Evolutionary conservation across 2,329 filamentous ascomycete species (phyloP), one percentile per base, ranked within the genome.

Genomic region (Arachnopeziza araneosa): DNA sequence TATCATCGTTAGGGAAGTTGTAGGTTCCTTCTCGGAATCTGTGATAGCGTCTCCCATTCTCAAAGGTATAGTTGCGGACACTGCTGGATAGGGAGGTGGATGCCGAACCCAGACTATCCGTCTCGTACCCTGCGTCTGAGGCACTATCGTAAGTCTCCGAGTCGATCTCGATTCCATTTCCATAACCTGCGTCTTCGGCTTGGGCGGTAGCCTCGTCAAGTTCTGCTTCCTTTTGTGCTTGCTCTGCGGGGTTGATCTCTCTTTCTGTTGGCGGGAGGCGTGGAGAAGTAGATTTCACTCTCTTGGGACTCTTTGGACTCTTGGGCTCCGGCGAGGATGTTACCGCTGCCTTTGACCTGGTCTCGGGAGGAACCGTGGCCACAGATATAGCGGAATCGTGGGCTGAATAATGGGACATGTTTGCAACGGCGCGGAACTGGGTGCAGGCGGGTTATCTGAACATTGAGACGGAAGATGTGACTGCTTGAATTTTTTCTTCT

Each of bases 21-120:
- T 86, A 86, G 12, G 70, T 67, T 6, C 81, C 82, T 59, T 82
- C 80, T 21, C 80, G 75, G 66, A 81, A 83, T 50, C 76, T 76
- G 66, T 84, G 83, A 60, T 85, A 86, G 24, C 83, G 76, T 24
- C 82, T 76, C n/a, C 83, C 83, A 66, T 86, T 83, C 66, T 84
- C 81, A 59, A 75, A 78, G 54, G 76, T 74, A 64, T 82, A 85
- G 62, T 84, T 77, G 51, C 78, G 73, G 24, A 82, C 73, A 48
- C 71, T 75, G 52, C 63, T 67, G 2, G 63, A 58, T 3, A 72
- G 56, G 9, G 69, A 71, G 7, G 68, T 68, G 1, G 65, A 64
- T 48, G 64, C 62, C 2, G 68, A 66, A 14, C 55, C 61, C 1
- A 65, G 9, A 30, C 62, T 62, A 54, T 70, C 70, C 1, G 68